Base-by-base conservation (phyloP, 2,329 filamentous ascomycete species). In the Colletotrichum graminicola region DNA sequence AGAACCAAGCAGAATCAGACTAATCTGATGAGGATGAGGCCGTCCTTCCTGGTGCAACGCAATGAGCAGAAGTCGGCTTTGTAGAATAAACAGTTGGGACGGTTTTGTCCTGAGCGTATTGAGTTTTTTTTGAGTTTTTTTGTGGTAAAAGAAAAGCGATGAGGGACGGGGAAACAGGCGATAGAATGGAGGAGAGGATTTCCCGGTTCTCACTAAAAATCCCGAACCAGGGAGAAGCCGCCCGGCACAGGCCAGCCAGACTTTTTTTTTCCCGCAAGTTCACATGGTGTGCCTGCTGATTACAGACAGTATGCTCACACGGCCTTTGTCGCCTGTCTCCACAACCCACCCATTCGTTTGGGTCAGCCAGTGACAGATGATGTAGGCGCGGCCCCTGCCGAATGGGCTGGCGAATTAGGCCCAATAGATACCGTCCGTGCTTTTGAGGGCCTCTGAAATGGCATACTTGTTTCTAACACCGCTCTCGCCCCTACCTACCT, bases 401-500 rank as follows among this genome's bases (percentile, higher is more conserved):
- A 47, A 5, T 34, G 43, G 32, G 45, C 60, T 41, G 10, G 23
- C 39, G 16, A 57, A 57, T 43, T 29, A 45, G 36, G 5, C 26
- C 21, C 21, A 21, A 16, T 26, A 18, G n/a, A 7, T 16, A 18
- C 34, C 29, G 52, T 52, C 68, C 57, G 64, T 71, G 68, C 68
- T 68, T 68, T 29, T 8, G 21, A 21, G 43, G 12, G 39, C 57
- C 49, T 62, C 11, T 21, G 57, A 62, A 67, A 56, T 32, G 64
- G 68, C 64, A 69, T 67, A 71, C 68, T 56, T 71, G 68, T 71
- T 57, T 55, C 57, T 32, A 67, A 68, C 64, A 26, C 55, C 18
- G 43, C 49, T 61, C 41, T 49, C 36, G 16, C 14, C 23, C n/a
- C 41, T 45, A n/a, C 18, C 41, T 43, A 45, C 43, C 43, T 45